These are phyloP conservation scores for Perkinsus chesapeaki DNA, from an alignment of 169 alveolate species.

Conservation along the genomic window DNA sequence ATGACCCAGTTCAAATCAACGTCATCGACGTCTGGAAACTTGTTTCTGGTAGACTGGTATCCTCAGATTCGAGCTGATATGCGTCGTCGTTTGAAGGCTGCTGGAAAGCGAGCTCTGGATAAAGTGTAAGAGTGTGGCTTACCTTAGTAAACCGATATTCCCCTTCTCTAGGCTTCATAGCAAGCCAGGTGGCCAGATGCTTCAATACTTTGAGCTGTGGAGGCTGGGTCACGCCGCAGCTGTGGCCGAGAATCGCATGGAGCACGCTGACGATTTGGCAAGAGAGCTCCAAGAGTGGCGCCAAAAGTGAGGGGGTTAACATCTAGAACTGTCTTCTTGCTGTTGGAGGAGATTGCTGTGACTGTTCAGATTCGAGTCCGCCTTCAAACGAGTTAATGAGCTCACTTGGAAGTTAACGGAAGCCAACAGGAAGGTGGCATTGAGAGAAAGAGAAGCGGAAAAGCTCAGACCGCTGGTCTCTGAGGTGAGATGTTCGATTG, in stretches of 20 bases:
- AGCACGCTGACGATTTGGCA: background rate
- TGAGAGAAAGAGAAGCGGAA: background rate
- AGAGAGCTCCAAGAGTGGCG: background rate
- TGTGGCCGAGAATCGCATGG: background rate
- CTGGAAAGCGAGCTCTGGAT: background rate
- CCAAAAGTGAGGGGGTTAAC: background rate
- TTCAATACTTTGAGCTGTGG: background rate
- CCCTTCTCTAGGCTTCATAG: background rate
- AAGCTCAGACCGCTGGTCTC: background rate
- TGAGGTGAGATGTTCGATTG: background rate
- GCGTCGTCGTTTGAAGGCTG: background rate
- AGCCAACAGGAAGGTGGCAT: background rate
- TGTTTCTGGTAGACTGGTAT: too few species aligned
- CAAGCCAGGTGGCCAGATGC: background rate
- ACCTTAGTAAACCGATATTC: background rate
- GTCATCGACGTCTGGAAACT: too few species aligned
- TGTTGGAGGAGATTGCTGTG: background rate
- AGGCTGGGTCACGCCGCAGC: background rate
- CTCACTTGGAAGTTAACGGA: background rate
- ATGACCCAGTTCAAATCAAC: too few species aligned
- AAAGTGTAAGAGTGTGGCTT: background rate
- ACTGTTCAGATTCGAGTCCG: background rate
- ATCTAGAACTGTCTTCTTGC: too few species aligned
- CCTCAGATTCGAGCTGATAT: background rate
- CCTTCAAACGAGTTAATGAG: background rate